Base-by-base conservation (phyloP, 2,329 filamentous ascomycete species). In the Cordyceps fumosorosea region DNA sequence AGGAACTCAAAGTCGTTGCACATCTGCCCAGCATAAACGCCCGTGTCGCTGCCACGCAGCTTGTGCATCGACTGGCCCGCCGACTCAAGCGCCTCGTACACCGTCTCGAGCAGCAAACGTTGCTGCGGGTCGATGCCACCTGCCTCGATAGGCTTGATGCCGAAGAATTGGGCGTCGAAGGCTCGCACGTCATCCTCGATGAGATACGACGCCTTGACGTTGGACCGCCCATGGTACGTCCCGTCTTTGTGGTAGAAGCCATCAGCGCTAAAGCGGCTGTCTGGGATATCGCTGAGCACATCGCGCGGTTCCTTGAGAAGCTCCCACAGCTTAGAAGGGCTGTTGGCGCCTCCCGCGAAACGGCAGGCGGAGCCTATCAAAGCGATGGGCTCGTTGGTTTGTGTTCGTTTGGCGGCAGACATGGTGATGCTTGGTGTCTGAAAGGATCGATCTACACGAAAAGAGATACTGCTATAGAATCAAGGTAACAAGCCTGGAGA, bases 81-180 rank as follows among this genome's bases (percentile, higher is more conserved):
- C 1, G 51, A 40, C 18, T 67, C 65, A 7, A 63, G 22, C 1
- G 66, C 65, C 45, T 77, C 74, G 34, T 74, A 76, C 2, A 74
- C 69, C 0, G 67, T 69, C 56, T 76, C 75, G 3, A 73, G 64
- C 12, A 71, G 64, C 1, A 68, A 29, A 0, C 71, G 67, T 42
- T 72, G 71, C 51, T 71, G 69, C 5, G 71, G 71, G 56, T 73
- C 71, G 44, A 73, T 69, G 1, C 68, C 76, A 54, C 72, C 73
- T 50, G 73, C 77, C 66, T 79, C 76, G 63, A 78, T 76, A 63
- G 77, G 74, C 0, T 76, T 78, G 37, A 79, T 65, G 45, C 72
- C 75, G 66, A 80, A 80, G 65, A 80, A 80, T 0, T 75, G 75
- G 5, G 78, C 77, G 60, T 80, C 78, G 54, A 80, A 80, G 60